These are phyloP conservation scores for Mariannaea elegans DNA, from an alignment of 2,329 filamentous ascomycete genomes.

Conservation along the genomic window DNA sequence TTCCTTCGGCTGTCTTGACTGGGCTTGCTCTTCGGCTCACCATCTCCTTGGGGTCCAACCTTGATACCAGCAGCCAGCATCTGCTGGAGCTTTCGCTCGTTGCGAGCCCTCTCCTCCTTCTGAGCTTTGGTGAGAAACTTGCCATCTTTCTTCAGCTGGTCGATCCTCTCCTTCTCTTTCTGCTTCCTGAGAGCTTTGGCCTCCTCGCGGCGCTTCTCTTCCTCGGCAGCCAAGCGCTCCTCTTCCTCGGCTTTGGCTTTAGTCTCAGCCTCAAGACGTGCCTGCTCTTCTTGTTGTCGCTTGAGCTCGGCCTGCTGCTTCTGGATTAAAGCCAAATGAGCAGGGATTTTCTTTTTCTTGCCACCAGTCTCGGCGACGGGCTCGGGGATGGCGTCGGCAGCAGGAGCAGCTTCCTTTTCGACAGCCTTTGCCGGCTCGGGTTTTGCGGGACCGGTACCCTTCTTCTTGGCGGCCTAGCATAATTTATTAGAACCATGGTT, in stretches of 20 bases:
- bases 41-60: conserved; percentile 68
- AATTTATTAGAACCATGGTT: conserved; percentile 22
- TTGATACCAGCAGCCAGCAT: conserved; percentile 83
- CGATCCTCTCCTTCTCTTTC: conserved; percentile 85
- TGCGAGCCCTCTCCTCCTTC: conserved; percentile 80
- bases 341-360: conserved; percentile 90
- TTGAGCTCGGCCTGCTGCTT: conserved; percentile 85
- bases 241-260: conserved; percentile 72
- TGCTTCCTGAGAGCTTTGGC: conserved; percentile 82
- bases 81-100: conserved; percentile 83
- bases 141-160: conserved; percentile 87
- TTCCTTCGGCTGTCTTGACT: conserved; percentile 85
- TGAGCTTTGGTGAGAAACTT: conserved; percentile 89
- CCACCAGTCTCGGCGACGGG: conserved; percentile 59
- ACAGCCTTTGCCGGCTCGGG: conserved; percentile 43
- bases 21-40: conserved; percentile 80
- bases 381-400: conserved; percentile 52
- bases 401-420: conserved; percentile 71
- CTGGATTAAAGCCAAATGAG: conserved; percentile 77
- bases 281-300: conserved; percentile 72
- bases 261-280: conserved; percentile 68
- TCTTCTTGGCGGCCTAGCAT: conserved; percentile 81
- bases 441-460: conserved; percentile 54
- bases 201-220: conserved; percentile 75
- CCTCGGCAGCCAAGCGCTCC: conserved; percentile 71